These are phyloP conservation scores for Chlamydomonas sphaeroides DNA, from an alignment of 139 green algal genomes.

Conservation along the genomic window DNA sequence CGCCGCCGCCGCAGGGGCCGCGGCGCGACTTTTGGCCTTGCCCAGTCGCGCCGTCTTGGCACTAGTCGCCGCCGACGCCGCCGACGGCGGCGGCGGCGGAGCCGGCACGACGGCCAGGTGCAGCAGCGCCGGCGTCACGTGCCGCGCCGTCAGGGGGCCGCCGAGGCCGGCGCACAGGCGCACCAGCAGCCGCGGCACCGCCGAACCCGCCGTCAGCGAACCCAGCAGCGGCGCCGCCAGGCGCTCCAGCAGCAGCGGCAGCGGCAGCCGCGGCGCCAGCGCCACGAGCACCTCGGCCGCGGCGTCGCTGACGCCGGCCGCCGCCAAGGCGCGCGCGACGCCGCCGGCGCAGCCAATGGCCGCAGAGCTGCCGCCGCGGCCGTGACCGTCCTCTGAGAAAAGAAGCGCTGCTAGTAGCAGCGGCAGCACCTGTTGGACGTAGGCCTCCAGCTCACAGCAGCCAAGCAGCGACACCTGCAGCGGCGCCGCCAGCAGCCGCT, in stretches of 20 bases:
- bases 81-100: neutral
- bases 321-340: constrained; percentile 14
- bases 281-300: neutral
- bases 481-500: neutral
- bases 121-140: constrained; percentile 32
- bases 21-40: too few species aligned
- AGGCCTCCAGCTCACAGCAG: neutral
- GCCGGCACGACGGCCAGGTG: constrained; percentile 3
- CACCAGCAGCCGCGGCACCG: constrained; percentile 23
- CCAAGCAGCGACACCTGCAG: neutral
- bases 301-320: neutral
- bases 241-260: constrained; percentile 29
- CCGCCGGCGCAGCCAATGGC: neutral
- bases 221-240: neutral
- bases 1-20: neutral
- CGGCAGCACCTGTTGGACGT: constrained; percentile 5
- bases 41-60: too few species aligned
- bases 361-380: neutral
- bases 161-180: constrained; percentile 16
- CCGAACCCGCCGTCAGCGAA: neutral
- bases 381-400: neutral
- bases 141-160: neutral
- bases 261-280: constrained; percentile 16
- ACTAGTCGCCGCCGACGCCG: neutral
- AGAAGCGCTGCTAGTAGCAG: constrained; percentile 15